These are phyloP conservation scores for Penicillium paradoxum DNA, from an alignment of 495 filamentous ascomycete genomes.

Conservation along the genomic window DNA sequence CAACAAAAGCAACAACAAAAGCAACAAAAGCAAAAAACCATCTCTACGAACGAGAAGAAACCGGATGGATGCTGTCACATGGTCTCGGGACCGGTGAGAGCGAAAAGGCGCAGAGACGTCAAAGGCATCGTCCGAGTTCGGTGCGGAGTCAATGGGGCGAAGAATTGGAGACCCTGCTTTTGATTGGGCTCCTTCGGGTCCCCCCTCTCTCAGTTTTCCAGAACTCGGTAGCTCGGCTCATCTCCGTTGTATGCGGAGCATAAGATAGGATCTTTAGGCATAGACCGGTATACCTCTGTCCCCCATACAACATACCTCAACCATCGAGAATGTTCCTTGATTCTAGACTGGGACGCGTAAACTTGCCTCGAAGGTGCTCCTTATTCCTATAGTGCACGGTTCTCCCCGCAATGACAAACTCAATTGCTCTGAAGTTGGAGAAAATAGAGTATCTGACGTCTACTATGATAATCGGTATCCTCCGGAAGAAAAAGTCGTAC, in stretches of 20 bases:
- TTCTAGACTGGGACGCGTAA: background rate
- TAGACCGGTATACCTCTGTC: too few relatives aligned
- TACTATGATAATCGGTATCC: background rate
- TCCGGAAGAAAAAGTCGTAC: background rate
- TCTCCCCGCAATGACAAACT: background rate
- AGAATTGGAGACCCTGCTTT: background rate
- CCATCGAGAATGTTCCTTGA: too few relatives aligned
- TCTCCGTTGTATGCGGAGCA: too few relatives aligned
- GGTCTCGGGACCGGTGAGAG: constrained; percentile 1
- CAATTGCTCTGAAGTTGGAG: constrained; percentile 1
- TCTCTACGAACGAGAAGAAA: constrained; percentile 11
- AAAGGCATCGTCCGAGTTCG: constrained; percentile 10
- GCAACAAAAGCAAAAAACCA: background rate
- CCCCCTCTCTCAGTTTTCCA: background rate
- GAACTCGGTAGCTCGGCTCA: background rate
- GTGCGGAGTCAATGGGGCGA: constrained; percentile 19
- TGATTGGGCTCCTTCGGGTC: background rate
- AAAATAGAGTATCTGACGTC: background rate
- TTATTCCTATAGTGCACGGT: constrained; percentile 1
- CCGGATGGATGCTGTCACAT: constrained; percentile 16
- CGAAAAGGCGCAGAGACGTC: too few relatives aligned
- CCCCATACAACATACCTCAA: too few relatives aligned
- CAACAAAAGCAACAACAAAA: too few relatives aligned
- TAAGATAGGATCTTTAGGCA: too few relatives aligned
- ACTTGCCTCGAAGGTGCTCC: background rate